phyloP scores from a whole-genome alignment of 192 early-diverging fungal species.

The Coemansia sp. region DNA sequence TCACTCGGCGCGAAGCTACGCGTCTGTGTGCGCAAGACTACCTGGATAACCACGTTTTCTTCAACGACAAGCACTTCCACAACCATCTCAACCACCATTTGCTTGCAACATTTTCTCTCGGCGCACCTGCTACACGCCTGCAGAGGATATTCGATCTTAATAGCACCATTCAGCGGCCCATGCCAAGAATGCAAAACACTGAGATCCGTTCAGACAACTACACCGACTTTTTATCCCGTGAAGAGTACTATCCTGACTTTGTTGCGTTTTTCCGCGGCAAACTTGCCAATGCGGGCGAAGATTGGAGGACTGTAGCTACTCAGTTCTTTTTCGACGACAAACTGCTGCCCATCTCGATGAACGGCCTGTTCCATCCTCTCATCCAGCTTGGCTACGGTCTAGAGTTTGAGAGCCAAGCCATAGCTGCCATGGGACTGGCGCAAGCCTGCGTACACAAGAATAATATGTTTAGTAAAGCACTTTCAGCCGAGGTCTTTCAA shows the following conservation, averaged over 20 bases:
- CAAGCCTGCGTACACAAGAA: constrained; percentile 45
- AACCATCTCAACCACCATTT: constrained; percentile 58
- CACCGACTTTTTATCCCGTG: constrained; percentile 29
- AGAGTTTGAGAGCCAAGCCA: constrained; percentile 56
- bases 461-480: constrained; percentile 1
- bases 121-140: constrained; percentile 49
- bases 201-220: constrained; percentile 41
- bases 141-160: constrained; percentile 51
- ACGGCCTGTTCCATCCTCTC: constrained; percentile 58
- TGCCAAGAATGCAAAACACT: constrained; percentile 4
- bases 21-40: constrained; percentile 51
- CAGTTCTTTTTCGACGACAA: constrained; percentile 50
- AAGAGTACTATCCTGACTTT: constrained; percentile 47
- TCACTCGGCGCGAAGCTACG: constrained; percentile 33
- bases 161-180: constrained; percentile 27
- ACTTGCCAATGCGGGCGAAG: constrained; percentile 37
- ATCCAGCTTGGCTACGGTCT: constrained; percentile 61
- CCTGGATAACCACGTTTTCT: constrained; percentile 54
- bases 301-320: constrained; percentile 29
- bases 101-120: constrained; percentile 55
- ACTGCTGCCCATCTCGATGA: constrained; percentile 44
- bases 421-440: constrained; percentile 53
- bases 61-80: constrained; percentile 55
- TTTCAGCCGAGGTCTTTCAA: constrained; percentile 9
- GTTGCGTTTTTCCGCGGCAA: constrained; percentile 51